Conservation (phyloP, 2,329 filamentous ascomycete species). For the Trichoderma sp. region DNA sequence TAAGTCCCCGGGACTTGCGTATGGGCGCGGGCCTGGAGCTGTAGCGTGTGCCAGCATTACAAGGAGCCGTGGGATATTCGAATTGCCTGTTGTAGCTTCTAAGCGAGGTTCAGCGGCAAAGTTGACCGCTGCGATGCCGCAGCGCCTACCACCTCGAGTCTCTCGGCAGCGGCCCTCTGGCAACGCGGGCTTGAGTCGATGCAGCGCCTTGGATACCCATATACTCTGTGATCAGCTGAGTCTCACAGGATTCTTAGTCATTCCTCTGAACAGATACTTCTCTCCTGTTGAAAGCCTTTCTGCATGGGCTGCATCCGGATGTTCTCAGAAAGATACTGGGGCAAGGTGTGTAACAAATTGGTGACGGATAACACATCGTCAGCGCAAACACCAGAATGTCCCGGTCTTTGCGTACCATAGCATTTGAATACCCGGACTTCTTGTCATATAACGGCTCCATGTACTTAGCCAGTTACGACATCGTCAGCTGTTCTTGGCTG, state of each 20-base stretch:
- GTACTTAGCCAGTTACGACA: neutral
- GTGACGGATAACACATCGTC: neutral
- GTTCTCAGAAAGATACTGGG: neutral
- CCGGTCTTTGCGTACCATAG: neutral
- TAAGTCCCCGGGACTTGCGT: too few relatives aligned
- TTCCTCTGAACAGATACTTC: too few relatives aligned
- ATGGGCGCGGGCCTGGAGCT: too few relatives aligned
- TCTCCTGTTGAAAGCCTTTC: neutral
- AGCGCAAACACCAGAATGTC: neutral
- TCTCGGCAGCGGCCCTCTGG: neutral
- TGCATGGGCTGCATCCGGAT: neutral
- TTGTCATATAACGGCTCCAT: neutral
- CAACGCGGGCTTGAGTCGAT: neutral
- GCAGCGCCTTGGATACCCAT: neutral
- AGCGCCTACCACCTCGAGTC: neutral
- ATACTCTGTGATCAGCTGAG: too few relatives aligned
- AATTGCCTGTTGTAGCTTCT: neutral
- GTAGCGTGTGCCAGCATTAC: neutral
- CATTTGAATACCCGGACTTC: neutral
- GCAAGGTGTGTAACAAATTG: too few relatives aligned
- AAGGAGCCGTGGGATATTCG: neutral
- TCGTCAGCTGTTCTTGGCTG: neutral
- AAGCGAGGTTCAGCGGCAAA: conserved; percentile 1
- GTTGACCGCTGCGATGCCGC: neutral
- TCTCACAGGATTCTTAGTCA: too few relatives aligned